Evolutionary conservation across 2,329 filamentous ascomycete species (phyloP).

Genomic region (Colletotrichum zoysiae): DNA sequence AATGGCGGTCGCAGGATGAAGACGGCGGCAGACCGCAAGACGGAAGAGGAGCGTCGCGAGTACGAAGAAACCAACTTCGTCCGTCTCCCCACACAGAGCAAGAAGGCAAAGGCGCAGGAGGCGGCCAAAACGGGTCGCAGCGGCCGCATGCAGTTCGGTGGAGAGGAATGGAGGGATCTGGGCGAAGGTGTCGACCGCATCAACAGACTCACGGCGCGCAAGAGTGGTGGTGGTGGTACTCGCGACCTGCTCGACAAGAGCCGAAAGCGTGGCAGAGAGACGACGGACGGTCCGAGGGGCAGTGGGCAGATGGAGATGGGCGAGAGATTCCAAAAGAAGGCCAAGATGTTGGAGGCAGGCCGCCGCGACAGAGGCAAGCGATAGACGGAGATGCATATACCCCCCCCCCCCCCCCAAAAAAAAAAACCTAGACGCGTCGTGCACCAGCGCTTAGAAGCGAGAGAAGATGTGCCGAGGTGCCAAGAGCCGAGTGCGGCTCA

Average conservation of each 20-base stretch:
- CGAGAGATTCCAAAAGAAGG: conserved; percentile 78
- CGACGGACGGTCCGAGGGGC: conserved; percentile 75
- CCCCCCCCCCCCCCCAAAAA: neutral
- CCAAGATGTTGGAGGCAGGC: conserved; percentile 66
- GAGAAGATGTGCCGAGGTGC: conserved; percentile 20
- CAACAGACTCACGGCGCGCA: conserved; percentile 81
- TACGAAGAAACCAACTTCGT: conserved; percentile 96
- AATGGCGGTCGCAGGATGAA: conserved; percentile 83
- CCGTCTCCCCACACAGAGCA: conserved; percentile 85
- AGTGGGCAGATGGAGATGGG: conserved; percentile 75
- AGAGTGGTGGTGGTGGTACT: conserved; percentile 66
- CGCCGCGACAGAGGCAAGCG: conserved; percentile 60
- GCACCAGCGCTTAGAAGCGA: neutral
- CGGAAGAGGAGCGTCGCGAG: conserved; percentile 81
- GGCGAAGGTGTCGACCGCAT: conserved; percentile 90
- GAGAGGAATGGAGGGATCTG: conserved; percentile 92
- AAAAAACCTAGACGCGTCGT: conserved; percentile 4
- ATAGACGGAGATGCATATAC: conserved; percentile 44
- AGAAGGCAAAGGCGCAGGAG: conserved; percentile 84
- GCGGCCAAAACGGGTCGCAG: conserved; percentile 62
- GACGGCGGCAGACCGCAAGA: conserved; percentile 79
- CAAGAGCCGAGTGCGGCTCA: neutral
- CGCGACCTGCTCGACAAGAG: conserved; percentile 82
- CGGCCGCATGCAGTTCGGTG: conserved; percentile 79
- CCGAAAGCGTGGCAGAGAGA: conserved; percentile 81